phyloP scores from a whole-genome alignment of 2,329 filamentous ascomycete species.

The Clarireedia homoeocarpa region DNA sequence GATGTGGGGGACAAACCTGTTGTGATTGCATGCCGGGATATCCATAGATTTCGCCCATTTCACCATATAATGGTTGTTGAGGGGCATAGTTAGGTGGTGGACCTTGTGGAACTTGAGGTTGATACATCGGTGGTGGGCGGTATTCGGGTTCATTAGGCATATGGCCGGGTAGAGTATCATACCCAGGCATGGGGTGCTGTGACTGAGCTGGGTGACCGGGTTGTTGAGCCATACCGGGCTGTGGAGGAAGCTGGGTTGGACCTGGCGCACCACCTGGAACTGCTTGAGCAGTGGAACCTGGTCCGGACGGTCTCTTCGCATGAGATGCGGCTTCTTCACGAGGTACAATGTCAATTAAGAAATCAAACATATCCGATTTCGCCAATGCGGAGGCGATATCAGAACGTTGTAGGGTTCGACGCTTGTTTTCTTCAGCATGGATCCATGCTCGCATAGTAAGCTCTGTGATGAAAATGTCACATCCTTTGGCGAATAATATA shows the following conservation, averaged over 20 bases:
- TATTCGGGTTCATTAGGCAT: conserved; percentile 70
- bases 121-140: conserved; percentile 75
- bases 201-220: conserved; percentile 37
- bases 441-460: conserved; percentile 99
- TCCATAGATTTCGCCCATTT: conserved; percentile 77
- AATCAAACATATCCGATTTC: conserved; percentile 99
- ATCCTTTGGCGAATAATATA: conserved; percentile 96
- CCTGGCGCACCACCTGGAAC: conserved; percentile 42
- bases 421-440: conserved; percentile 97
- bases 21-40: conserved; percentile 77
- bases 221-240: conserved; percentile 38
- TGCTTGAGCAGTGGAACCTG: conserved; percentile 35
- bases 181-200: conserved; percentile 53
- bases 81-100: conserved; percentile 68
- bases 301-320: conserved; percentile 60
- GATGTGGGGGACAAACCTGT: conserved; percentile 50
- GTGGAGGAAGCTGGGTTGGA: conserved; percentile 42
- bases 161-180: conserved; percentile 55
- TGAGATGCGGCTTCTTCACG: conserved; percentile 85
- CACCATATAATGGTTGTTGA: conserved; percentile 67
- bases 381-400: conserved; percentile 93
- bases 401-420: conserved; percentile 86
- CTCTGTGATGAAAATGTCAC: conserved; percentile 98
- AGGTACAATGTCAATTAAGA: conserved; percentile 96
- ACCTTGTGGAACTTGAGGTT: conserved; percentile 67